These are phyloP conservation scores for Terana coerulea DNA, from an alignment of 768 basidiomycete species.

Conservation along the genomic window DNA sequence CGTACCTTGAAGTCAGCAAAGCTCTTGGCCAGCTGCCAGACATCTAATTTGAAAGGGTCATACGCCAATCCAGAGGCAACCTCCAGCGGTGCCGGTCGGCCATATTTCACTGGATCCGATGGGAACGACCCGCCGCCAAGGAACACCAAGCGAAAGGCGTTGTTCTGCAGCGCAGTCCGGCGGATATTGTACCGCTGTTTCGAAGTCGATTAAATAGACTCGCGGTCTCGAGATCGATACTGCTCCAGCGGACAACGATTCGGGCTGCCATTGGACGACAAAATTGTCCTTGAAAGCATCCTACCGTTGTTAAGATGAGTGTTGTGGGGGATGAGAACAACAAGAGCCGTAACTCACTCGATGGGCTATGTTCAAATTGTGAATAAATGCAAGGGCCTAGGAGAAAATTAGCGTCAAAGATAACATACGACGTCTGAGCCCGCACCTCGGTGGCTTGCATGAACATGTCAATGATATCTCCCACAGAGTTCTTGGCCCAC, in stretches of 20 bases:
- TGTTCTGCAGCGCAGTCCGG: slow-evolving; percentile 13
- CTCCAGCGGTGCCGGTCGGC: slow-evolving; percentile 23
- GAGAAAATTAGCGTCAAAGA: neutral
- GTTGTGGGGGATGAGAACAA: neutral
- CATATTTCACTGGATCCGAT: slow-evolving; percentile 21
- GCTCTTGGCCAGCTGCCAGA: slow-evolving; percentile 26
- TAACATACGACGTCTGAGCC: neutral
- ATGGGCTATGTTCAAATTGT: slow-evolving; percentile 23
- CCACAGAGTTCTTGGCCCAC: slow-evolving; percentile 29
- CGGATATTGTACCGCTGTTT: slow-evolving; percentile 27
- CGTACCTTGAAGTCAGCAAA: slow-evolving; percentile 15
- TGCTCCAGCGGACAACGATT: slow-evolving; percentile 19
- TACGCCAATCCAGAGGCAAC: slow-evolving; percentile 19
- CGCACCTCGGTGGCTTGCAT: slow-evolving; percentile 29
- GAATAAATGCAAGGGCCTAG: slow-evolving; percentile 24
- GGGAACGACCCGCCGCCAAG: no score
- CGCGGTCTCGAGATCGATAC: slow-evolving; percentile 22
- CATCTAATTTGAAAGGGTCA: slow-evolving; percentile 27
- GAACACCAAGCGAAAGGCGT: no score
- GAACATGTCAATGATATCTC: slow-evolving; percentile 28
- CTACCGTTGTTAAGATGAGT: slow-evolving; percentile 10
- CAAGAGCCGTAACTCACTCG: slow-evolving; percentile 16
- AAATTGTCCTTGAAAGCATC: slow-evolving; percentile 31
- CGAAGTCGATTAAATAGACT: slow-evolving; percentile 32
- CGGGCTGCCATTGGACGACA: slow-evolving; percentile 29